Evolutionary conservation across 225 moss, liverwort and hornwort species (phyloP).

Genomic region (Lunularia cruciata): DNA sequence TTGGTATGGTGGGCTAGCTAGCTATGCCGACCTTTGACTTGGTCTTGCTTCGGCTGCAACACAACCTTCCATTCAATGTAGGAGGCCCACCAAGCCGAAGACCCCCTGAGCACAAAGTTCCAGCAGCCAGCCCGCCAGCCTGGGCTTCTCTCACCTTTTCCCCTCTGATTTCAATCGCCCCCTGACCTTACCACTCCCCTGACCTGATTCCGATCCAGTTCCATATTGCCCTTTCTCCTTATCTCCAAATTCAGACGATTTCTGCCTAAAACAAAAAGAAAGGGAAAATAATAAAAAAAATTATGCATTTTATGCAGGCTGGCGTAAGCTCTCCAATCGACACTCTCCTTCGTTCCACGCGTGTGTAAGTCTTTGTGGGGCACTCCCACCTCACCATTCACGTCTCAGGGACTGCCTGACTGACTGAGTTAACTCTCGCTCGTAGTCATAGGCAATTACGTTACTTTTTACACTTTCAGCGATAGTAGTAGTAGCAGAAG

Average conservation of each 20-base stretch:
- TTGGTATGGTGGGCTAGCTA: conserved; percentile 18
- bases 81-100: conserved; percentile 26
- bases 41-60: conserved; percentile 24
- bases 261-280: not conserved
- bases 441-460: not conserved
- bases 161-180: not conserved
- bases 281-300: conserved; percentile 1
- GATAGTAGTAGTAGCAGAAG: not conserved
- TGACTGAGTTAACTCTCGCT: no score
- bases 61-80: conserved; percentile 24
- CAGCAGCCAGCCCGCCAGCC: conserved; percentile 26
- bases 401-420: not conserved
- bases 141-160: not conserved
- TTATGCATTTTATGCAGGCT: conserved; percentile 9
- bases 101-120: conserved; percentile 25
- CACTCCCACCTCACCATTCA: not conserved
- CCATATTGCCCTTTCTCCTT: conserved; percentile 6
- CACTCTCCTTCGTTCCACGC: conserved; percentile 14
- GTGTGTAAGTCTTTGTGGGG: conserved; percentile 14
- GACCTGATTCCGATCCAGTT: conserved; percentile 1
- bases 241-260: conserved; percentile 7
- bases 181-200: not conserved
- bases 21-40: conserved; percentile 27
- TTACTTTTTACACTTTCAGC: not conserved
- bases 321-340: conserved; percentile 20